These are phyloP conservation scores for Teunomyces funiuensis DNA, from an alignment of 805 yeast species.

Conservation along the genomic window DNA sequence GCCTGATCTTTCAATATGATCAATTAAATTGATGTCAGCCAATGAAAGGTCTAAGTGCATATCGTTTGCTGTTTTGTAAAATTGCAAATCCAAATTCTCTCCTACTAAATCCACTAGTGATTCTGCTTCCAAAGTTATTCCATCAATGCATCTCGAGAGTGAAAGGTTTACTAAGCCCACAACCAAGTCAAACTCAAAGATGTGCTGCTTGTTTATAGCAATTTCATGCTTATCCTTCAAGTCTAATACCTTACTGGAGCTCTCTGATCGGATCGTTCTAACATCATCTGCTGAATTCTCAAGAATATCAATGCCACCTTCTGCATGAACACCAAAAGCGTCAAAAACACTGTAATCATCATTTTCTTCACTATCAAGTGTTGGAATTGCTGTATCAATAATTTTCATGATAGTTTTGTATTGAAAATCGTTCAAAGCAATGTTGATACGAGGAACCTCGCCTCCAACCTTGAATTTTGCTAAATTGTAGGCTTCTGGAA, in stretches of 20 bases:
- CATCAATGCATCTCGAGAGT: slow-evolving; percentile 66
- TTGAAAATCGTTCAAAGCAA: slow-evolving; percentile 83
- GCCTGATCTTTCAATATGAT: slow-evolving; percentile 64
- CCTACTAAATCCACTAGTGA: slow-evolving; percentile 74
- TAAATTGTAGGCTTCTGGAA: slow-evolving; percentile 74
- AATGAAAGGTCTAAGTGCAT: slow-evolving; percentile 67
- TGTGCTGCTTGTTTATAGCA: slow-evolving; percentile 49
- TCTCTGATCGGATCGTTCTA: not conserved
- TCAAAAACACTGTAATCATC: slow-evolving; percentile 36
- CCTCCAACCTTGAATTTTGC: slow-evolving; percentile 76
- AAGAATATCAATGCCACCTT: slow-evolving; percentile 21
- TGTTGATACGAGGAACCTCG: slow-evolving; percentile 66
- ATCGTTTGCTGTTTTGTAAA: slow-evolving; percentile 56
- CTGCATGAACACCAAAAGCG: slow-evolving; percentile 25
- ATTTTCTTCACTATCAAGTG: slow-evolving; percentile 31
- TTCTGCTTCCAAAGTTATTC: slow-evolving; percentile 57
- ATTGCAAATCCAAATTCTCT: slow-evolving; percentile 58
- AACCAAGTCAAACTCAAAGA: slow-evolving; percentile 69
- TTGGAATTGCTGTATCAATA: slow-evolving; percentile 67
- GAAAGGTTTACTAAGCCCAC: slow-evolving; percentile 65
- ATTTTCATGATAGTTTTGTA: slow-evolving; percentile 84
- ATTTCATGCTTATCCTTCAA: slow-evolving; percentile 11
- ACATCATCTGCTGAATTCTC: slow-evolving; percentile 10
- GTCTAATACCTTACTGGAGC: not conserved
- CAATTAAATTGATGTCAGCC: slow-evolving; percentile 68